Evolutionary conservation across 1,284 basidiomycete species (phyloP), one percentile per base, ranked within the genome.

Genomic region (Irpex sp.): DNA sequence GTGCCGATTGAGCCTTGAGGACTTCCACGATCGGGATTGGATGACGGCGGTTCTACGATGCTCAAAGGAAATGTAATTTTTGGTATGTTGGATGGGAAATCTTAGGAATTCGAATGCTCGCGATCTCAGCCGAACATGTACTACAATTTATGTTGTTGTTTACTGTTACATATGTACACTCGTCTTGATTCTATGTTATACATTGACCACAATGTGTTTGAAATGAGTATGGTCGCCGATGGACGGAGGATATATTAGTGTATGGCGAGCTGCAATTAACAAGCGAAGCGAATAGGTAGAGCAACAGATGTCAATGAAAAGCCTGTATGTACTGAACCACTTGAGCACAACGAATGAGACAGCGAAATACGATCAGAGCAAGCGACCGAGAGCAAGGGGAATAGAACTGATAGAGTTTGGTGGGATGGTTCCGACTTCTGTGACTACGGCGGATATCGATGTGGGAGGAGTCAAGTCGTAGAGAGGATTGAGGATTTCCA

Each of bases 391-490:
- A 1, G 90, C 88, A 58, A 88, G 77, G 21, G 90, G 88, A 71
- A 92, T 90, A 35, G 89, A 90, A 68, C 87, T 88, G 64, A 91
- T 89, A 64, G 88, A 90, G 67, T 85, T 93, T 0, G 94, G 92
- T 3, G 94, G 94, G 66, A 96, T 94, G 61, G 95, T 81, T 4
- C 94, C 94, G 54, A 94, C 93, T 77, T 98, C 95, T 5, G 96
- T 96, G 62, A 96, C 94, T 23, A 98, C 93, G n/a, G 91, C 94
- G 1, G 95, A 96, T 66, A 98, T 93, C 70, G 87, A 89, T 21
- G 84, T 83, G 0, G 94, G 90, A 4, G 95, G 92, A 1, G 95
- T 96, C 48, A 97, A 81, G 74, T 98, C 96, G 71, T 97, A 98
- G 16, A 97, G 76, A 14, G 96, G 88, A 71, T 90, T 91, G 59